Base-by-base conservation (phyloP, 2,329 filamentous ascomycete genomes). In the Tricladium varicosporioides region DNA sequence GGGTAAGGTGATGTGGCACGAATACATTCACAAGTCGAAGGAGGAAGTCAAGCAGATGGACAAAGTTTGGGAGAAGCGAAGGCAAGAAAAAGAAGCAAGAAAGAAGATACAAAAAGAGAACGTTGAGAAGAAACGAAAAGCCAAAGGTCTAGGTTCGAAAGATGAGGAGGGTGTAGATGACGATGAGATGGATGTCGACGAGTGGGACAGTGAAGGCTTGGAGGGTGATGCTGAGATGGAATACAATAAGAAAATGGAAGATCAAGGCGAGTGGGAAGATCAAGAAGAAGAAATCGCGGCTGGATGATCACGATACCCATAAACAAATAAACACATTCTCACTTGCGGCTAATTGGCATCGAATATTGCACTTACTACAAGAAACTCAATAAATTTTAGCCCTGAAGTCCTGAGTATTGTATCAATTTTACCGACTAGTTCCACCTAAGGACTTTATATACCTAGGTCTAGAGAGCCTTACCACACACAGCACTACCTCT, bases 1-100 rank as follows among this genome's bases (percentile, higher is more conserved):
- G 22, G 94, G 94, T 50, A 94, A 91, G 71, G 83, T 96, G 56
- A 90, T 99, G 89, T 99, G 94, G 94, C 94, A 99, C 73, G 92
- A 97, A 71, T 95, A 91, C 70, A 86, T 97, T 53, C 84, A 87
- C 70, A 99, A 99, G 80, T 85, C 84, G 5, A 85, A 85, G 65
- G 81, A 84, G 15, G 92, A 99, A 72, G 76, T 91, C 56, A 83
- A 86, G 69, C 84, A 88, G 62, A 75, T 97, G 65, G 92, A 97
- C 65, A 84, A 87, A 76, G 82, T 84, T 64, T 97, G 94, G 90
- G 87, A 92, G 64, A 76, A 88, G 74, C 82, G 84, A 67, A 81
- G 83, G 56, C 84, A 86, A 67, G 89, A 94, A 71, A 97, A 95
- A 77, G 92, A 92, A 56, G 84, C 84, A 55, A 80, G 94, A 63